Percentiles rank a stretch among this genome's conserved stretches.
Conservation (phyloP, 2,329 filamentous ascomycete genomes). For the Byssoonygena ceratinophila region DNA sequence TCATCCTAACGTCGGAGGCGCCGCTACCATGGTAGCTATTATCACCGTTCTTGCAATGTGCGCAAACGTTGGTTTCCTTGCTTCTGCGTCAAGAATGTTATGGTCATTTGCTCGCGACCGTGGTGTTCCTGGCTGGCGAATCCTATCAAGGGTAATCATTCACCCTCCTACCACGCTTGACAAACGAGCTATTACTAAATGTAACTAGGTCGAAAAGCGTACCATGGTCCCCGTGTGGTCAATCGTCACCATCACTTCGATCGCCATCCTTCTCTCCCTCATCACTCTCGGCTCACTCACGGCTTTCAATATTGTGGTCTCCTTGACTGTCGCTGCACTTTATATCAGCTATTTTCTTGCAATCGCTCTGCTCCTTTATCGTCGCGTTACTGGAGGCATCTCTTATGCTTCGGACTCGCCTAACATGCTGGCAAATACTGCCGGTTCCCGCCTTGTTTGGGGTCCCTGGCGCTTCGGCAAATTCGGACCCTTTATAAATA, state of each 20-base stretch:
- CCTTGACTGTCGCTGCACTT: constrained; percentile 41
- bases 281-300: constrained; percentile 45
- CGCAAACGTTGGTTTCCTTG: constrained; percentile 27
- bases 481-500: constrained; percentile 26
- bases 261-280: constrained; percentile 31
- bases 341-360: constrained; percentile 45
- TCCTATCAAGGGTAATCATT: constrained; percentile 23
- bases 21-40: constrained; percentile 40
- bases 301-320: constrained; percentile 47
- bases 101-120: constrained; percentile 39
- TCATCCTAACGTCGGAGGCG: constrained; percentile 30
- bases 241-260: constrained; percentile 25
- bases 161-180: neutral
- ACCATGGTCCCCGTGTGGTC: constrained; percentile 36
- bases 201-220: constrained; percentile 25
- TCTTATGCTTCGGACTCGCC: constrained; percentile 15
- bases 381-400: constrained; percentile 27
- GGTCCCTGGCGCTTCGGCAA: constrained; percentile 21
- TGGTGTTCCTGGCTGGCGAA: constrained; percentile 30
- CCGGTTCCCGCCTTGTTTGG: constrained; percentile 22
- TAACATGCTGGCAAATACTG: constrained; percentile 17
- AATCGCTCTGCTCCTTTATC: constrained; percentile 36
- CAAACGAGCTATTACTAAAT: constrained; percentile 1
- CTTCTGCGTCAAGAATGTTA: constrained; percentile 32
- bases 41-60: constrained; percentile 32